Base-by-base conservation (phyloP, 2,329 filamentous ascomycete genomes). In the Pestalotiopsis sp. region DNA sequence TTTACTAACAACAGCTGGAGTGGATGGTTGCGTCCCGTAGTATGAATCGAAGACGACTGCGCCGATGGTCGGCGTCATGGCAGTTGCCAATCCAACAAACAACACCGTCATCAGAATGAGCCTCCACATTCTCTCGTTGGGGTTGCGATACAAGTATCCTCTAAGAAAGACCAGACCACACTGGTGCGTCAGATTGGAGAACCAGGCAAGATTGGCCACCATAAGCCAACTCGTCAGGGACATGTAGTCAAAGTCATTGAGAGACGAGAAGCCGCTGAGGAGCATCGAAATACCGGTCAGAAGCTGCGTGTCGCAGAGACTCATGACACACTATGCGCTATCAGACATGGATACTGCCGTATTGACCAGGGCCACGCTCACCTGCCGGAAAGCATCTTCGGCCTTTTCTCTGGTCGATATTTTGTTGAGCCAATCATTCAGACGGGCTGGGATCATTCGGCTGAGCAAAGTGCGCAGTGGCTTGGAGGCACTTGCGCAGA, bases 181-280 rank as follows among this genome's bases (percentile, higher is more conserved):
- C 52, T 66, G 56, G 27, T 68, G 67, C 2, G 67, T 68, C 6
- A 68, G 27, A 56, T 65, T 68, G 11, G 67, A 68, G 39, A 68
- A 68, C 67, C 67, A 68, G 23, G 62, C 67, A 25, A 68, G 67
- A 36, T 68, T 61, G 57, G 52, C 41, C 12, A 68, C 25, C 52
- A 66, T 68, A 12, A 36, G 38, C 67, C 67, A 68, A 38, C 31
- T 66, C 12, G 31, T 23, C 5, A 66, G n/a, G 14, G 65, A 39
- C 65, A 66, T 66, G 11, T 60, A 25, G 27, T 60, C 23, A 39
- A 39, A 39, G 17, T 66, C 65, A 27, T 23, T 5, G n/a, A 66
- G 52, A 20, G 65, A 60, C 17, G 58, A 14, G 56, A 41, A 66
- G 17, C 65, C 65, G 23, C 65, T 66, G 17, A 66, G 52, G 4